Conservation (phyloP, 2,329 filamentous ascomycete genomes). For the Trematosphaeria pertusa region DNA sequence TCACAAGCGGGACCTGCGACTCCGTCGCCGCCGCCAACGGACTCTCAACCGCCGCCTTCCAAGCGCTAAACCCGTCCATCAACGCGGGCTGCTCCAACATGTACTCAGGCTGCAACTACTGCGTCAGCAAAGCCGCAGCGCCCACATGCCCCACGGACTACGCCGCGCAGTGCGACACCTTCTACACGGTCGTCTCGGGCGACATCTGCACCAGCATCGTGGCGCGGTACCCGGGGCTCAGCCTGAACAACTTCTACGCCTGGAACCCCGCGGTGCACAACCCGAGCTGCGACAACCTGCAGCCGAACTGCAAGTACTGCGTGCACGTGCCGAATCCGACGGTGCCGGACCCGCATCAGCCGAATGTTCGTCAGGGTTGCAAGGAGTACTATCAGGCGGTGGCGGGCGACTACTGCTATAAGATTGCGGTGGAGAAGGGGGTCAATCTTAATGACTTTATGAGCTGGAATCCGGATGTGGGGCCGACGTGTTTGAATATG, state of each 20-base stretch:
- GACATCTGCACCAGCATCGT: conserved; percentile 6
- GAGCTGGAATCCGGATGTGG: conserved; percentile 9
- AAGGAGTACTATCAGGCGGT: conserved; percentile 9
- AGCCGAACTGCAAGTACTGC: conserved; percentile 8
- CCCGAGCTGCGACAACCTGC: conserved; percentile 7
- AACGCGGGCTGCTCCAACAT: conserved; percentile 6
- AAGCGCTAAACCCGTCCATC: conserved; percentile 6
- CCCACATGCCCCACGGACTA: conserved; percentile 6
- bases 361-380: not conserved
- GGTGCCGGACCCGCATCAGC: conserved; percentile 5
- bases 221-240: not conserved
- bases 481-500: conserved; percentile 5
- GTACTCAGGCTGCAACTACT: conserved; percentile 6
- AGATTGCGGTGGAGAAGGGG: not conserved
- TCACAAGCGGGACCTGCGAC: conserved; percentile 2
- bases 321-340: not conserved
- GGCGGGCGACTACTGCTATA: conserved; percentile 6
- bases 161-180: conserved; percentile 3
- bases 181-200: conserved; percentile 4
- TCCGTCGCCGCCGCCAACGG: conserved; percentile 2
- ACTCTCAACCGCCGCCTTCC: conserved; percentile 1
- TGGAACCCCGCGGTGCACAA: conserved; percentile 6
- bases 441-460: conserved; percentile 5
- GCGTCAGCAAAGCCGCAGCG: not conserved
- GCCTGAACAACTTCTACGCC: not conserved